Percentiles rank a stretch among this genome's conserved stretches.
phyloP scores from a whole-genome alignment of 257 asterid species.

The Cynanchum wilfordii region DNA sequence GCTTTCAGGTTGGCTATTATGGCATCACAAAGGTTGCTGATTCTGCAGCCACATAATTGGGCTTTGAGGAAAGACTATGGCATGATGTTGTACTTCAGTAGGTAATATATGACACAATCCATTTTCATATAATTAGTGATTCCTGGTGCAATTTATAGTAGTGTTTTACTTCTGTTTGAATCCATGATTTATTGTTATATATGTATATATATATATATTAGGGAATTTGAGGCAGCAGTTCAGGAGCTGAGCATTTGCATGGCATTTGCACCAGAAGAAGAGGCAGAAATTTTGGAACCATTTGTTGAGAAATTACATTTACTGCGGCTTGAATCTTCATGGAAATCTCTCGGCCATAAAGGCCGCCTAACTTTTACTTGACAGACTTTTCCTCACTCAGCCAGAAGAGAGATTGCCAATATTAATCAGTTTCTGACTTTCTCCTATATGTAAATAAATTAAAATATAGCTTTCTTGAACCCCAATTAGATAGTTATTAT shows the following conservation, averaged over 20 bases:
- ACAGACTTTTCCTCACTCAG: constrained; percentile 1
- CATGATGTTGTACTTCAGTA: constrained; percentile 82
- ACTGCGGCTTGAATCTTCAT: constrained; percentile 57
- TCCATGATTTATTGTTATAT: too few relatives aligned
- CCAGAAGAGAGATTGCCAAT: too few relatives aligned
- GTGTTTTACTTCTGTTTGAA: too few relatives aligned
- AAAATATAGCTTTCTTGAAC: too few relatives aligned
- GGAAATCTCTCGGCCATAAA: constrained; percentile 56
- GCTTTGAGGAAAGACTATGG: constrained; percentile 76
- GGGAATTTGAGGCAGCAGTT: constrained; percentile 81
- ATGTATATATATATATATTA: constrained; percentile 11
- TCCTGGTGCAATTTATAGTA: too few relatives aligned
- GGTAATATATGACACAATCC: constrained; percentile 32
- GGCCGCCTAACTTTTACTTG: constrained; percentile 47
- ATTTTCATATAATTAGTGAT: too few relatives aligned
- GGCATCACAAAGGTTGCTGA: constrained; percentile 83
- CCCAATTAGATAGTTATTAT: too few relatives aligned
- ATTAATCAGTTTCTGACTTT: too few relatives aligned
- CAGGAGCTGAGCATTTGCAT: constrained; percentile 96
- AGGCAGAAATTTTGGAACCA: constrained; percentile 61
- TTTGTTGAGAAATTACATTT: constrained; percentile 79
- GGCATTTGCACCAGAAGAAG: constrained; percentile 97
- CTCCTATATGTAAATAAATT: too few relatives aligned
- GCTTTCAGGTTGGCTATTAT: constrained; percentile 72
- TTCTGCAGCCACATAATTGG: constrained; percentile 94